These are phyloP conservation scores for Alternaria arbusti DNA, from an alignment of 2,329 filamentous ascomycete species.

Conservation along the genomic window DNA sequence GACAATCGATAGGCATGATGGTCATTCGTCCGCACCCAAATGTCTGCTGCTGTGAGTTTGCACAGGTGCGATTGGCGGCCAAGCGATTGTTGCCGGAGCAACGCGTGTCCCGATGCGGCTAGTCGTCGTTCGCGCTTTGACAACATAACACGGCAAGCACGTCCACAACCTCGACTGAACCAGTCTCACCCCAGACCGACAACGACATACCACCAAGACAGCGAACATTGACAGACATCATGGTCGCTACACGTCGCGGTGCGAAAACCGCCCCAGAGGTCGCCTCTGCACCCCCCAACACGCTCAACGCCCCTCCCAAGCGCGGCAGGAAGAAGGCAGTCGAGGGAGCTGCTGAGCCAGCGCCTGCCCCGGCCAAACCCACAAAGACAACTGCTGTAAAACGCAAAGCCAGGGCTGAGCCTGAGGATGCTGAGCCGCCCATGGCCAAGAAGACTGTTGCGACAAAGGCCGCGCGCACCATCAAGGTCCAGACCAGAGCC, in stretches of 20 bases:
- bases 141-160: conserved; percentile 31
- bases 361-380: conserved; percentile 25
- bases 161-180: conserved; percentile 16
- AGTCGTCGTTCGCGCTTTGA: conserved; percentile 25
- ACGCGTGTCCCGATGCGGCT: conserved; percentile 15
- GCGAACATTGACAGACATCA: conserved; percentile 27
- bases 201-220: conserved; percentile 14
- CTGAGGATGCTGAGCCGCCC: conserved; percentile 21
- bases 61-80: neutral
- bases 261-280: conserved; percentile 32
- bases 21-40: neutral
- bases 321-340: conserved; percentile 37
- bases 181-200: conserved; percentile 14
- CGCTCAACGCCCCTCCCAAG: conserved; percentile 43
- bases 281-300: conserved; percentile 29
- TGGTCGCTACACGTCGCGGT: conserved; percentile 44
- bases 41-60: neutral
- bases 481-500: conserved; percentile 25
- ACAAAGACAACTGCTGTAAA: conserved; percentile 27
- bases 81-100: conserved; percentile 20
- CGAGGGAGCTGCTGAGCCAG: conserved; percentile 27
- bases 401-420: conserved; percentile 28
- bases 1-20: neutral
- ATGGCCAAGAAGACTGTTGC: conserved; percentile 25
- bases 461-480: conserved; percentile 29